A percentile compares a stretch with the other conserved stretches of the same genome.
These are phyloP conservation scores for Thalassia testudinum DNA, from an alignment of 116 monocot genomes.

Conservation along the genomic window DNA sequence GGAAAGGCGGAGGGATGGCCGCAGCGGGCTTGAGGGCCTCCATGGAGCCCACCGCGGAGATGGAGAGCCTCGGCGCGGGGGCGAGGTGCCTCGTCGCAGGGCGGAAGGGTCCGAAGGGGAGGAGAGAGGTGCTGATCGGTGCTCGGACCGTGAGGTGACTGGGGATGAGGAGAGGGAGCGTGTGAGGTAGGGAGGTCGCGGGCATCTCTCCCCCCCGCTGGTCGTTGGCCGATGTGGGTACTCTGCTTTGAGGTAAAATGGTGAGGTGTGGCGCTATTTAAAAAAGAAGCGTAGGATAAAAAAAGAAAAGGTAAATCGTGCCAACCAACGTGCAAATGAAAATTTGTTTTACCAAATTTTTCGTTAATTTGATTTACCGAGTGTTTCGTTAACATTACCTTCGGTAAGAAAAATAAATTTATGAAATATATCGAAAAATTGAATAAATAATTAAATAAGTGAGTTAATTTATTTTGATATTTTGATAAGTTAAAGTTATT, in stretches of 20 bases:
- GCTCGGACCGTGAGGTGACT: not conserved
- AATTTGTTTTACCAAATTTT: too few relatives aligned
- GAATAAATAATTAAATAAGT: not conserved
- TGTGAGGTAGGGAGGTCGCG: not conserved
- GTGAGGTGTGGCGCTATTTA: too few relatives aligned
- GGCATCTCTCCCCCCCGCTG: too few relatives aligned
- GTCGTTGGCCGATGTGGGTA: too few relatives aligned
- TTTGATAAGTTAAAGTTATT: too few relatives aligned
- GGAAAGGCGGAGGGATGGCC: conserved; percentile 50
- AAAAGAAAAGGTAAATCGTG: too few relatives aligned
- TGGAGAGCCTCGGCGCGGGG: not conserved
- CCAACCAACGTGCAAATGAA: too few relatives aligned
- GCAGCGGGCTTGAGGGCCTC: conserved; percentile 3
- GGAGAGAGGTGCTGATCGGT: not conserved
- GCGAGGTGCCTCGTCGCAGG: not conserved
- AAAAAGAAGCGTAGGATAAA: too few relatives aligned
- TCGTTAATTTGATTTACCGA: too few relatives aligned
- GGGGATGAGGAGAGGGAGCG: not conserved
- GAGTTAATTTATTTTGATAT: too few relatives aligned
- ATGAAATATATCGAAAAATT: not conserved
- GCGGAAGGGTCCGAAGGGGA: not conserved
- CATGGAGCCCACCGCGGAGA: conserved; percentile 1
- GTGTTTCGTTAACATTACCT: too few relatives aligned
- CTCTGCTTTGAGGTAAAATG: too few relatives aligned
- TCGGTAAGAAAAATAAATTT: not conserved